phyloP scores from a whole-genome alignment of 148 eudicot species.

The Pouteria glomerata region DNA sequence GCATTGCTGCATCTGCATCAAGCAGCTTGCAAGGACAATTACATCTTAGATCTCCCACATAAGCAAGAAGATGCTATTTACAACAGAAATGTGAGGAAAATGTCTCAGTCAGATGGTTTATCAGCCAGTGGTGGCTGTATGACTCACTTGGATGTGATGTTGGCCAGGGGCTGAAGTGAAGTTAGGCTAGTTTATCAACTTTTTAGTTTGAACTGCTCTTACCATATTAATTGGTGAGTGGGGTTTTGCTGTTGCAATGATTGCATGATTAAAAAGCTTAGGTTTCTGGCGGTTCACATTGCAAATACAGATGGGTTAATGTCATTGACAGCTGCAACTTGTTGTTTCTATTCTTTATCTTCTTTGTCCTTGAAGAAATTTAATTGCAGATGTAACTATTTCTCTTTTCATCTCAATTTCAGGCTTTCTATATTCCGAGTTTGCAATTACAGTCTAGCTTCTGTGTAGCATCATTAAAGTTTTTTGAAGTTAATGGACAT shows the following conservation, averaged over 20 bases:
- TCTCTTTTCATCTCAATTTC: not conserved
- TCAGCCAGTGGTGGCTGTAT: slow-evolving; percentile 21
- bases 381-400: slow-evolving; percentile 1
- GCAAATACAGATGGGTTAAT: not conserved
- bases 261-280: not conserved
- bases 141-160: slow-evolving; percentile 55
- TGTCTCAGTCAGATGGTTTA: slow-evolving; percentile 23
- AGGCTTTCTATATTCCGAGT: not conserved
- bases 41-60: slow-evolving; percentile 18
- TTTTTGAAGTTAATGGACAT: not conserved
- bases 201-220: not conserved
- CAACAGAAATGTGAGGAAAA: slow-evolving; percentile 26
- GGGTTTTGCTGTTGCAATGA: not conserved
- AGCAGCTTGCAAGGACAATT: slow-evolving; percentile 32
- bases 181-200: not conserved
- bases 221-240: not conserved
- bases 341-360: not conserved
- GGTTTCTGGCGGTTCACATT: not conserved
- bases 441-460: not conserved
- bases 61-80: slow-evolving; percentile 27
- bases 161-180: slow-evolving; percentile 69
- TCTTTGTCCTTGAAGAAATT: not conserved
- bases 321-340: not conserved
- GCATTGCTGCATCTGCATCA: slow-evolving; percentile 73
- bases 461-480: not conserved